Base-by-base conservation (phyloP, 2,329 filamentous ascomycete genomes). In the Aspergillus clavatus region DNA sequence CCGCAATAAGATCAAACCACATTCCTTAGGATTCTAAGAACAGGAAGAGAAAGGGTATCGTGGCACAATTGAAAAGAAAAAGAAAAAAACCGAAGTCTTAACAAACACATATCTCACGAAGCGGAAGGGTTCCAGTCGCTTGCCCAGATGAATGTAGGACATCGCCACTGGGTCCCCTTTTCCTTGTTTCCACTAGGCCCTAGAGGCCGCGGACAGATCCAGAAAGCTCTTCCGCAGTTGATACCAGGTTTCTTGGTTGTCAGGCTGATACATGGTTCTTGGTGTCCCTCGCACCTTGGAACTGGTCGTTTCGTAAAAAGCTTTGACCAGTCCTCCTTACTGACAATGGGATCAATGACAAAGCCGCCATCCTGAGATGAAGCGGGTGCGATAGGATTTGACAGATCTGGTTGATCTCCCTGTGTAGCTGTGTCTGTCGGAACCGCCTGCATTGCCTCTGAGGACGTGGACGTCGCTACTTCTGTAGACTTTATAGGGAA, bases 201-300 rank as follows among this genome's bases (percentile, higher is more conserved):
- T 2, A 97, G 70, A 3, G 93, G 93, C 75, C 91, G 69, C 63
- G 78, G 65, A 59, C 82, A 86, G 59, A 84, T 82, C 79, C 79
- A 86, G 60, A 85, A 86, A 7, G 76, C 75, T 21, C 82, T 70
- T 0, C 82, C 82, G 52, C 77, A 84, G 59, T 97, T 98, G 51
- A 87, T 72, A 1, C 93, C 93, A 0, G 88, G 77, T 62, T 97
- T 97, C 72, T 91, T 96, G 1, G 90, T 95, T 14, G 83, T 78
- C 41, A 91, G 72, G 53, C 78, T 87, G 52, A 89, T 86, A 67
- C 93, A 97, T 2, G 87, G 86, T 57, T 97, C 90, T 42, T 82
- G 76, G 61, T 98, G 93, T 38, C 72, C 70, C 56, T 96, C 89
- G 62, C 93, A 98, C 46, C 78, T 79, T 1, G 93, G 93, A 1